Evolutionary conservation across 345 rosid genomes (phyloP).

Genomic region (Camelina hispida): DNA sequence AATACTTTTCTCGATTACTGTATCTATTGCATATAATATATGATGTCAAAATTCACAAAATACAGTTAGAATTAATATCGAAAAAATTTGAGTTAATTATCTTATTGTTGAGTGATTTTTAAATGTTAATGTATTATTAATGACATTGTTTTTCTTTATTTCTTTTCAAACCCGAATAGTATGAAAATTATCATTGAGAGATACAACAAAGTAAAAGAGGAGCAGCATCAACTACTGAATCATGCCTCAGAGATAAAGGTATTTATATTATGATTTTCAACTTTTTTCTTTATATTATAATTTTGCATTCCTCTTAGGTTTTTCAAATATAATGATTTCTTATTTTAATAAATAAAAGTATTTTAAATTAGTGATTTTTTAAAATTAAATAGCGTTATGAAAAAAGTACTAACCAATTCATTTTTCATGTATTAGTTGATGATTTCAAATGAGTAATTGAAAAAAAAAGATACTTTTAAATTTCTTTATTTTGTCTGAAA

Average conservation of each 20-base stretch:
- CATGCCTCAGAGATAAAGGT: slow-evolving; percentile 78
- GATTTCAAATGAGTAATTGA: not conserved
- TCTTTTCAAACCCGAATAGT: slow-evolving; percentile 44
- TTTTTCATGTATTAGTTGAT: not conserved
- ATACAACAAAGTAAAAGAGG: slow-evolving; percentile 69
- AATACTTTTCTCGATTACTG: not conserved
- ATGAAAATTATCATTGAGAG: slow-evolving; percentile 68
- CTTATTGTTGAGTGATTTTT: not conserved
- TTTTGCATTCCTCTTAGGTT: no score
- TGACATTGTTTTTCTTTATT: not conserved
- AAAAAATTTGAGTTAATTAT: not conserved
- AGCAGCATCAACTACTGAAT: slow-evolving; percentile 53
- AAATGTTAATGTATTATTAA: not conserved
- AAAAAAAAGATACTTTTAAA: not conserved
- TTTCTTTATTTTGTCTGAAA: not conserved
- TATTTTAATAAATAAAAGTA: no score
- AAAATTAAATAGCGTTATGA: no score
- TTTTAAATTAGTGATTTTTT: no score
- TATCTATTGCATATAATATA: not conserved
- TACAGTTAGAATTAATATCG: not conserved
- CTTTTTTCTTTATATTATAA: not conserved
- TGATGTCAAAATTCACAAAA: not conserved
- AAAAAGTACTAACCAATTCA: not conserved
- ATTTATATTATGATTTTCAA: slow-evolving; percentile 2
- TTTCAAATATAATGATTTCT: no score